Evolutionary conservation across 225 moss, liverwort and hornwort genomes (phyloP), one percentile per base, ranked within the genome.

Genomic region (Physcomitrium patens): DNA sequence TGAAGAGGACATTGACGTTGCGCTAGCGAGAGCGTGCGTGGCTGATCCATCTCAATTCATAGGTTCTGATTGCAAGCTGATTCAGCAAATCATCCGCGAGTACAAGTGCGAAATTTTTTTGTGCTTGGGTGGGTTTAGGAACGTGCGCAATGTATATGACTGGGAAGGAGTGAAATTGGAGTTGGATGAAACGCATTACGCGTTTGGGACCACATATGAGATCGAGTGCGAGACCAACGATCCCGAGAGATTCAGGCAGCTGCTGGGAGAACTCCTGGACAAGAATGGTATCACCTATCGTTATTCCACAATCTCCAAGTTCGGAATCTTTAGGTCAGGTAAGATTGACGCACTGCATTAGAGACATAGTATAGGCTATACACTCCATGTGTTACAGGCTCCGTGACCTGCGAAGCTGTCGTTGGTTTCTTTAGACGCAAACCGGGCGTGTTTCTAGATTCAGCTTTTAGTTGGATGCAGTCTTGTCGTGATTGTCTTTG

Each of bases 181-280:
- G 82, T 72, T 97, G 78, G 97, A 97, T 51, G 94, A 94, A 83
- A 94, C 97, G 48, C 92, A 85, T n/a, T 97, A 70, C 54, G 91
- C 88, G 15, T 97, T 94, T 67, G 97, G 94, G 45, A 97, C 91
- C 20, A 86, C 90, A 0, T 94, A 86, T 57, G 97, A 97, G 69
- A 86, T 97, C 20, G 94, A 97, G 74, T 94, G 92, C 43, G 94
- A 97, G 86, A 86, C 89, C 14, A 91, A 84, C 0, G 91, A 94
- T 68, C 93, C 94, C 4, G 97, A 97, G 86, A 82, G 90, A 77
- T 89, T 91, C 58, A 70, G 91, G 47, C 81, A 91, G 69, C 76
- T 91, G 63, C 87, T 97, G 44, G 75, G 87, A 17, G 80, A 79
- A 11, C 85, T 94, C 28, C 66, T 97, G 79, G 77, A 89, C 46